Percentiles rank a stretch among this genome's conserved stretches.
phyloP scores from a whole-genome alignment of 1,284 basidiomycete species.

The Naganishia sp. region DNA sequence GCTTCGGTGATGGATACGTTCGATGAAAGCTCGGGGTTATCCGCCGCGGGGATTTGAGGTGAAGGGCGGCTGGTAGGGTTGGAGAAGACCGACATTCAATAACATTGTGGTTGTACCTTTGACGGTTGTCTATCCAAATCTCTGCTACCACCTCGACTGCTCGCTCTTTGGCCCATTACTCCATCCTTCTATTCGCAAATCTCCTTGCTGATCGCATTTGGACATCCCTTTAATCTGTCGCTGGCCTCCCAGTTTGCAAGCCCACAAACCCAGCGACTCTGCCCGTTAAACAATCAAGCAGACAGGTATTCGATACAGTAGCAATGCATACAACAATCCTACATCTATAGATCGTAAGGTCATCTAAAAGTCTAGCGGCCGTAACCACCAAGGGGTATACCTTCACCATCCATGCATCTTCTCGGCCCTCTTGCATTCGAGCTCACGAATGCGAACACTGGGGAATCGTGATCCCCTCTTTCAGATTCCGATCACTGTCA shows the following conservation, averaged over 20 bases:
- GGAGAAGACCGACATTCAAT: constrained; percentile 34
- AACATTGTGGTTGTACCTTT: too few species aligned
- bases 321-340: background rate
- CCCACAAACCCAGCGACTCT: too few species aligned
- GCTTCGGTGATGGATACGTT: constrained; percentile 15
- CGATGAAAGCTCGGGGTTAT: constrained; percentile 16
- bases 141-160: background rate
- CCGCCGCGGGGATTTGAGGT: constrained; percentile 20
- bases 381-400: too few species aligned
- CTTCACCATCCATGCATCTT: too few species aligned
- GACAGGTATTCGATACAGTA: background rate
- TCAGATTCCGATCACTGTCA: constrained; percentile 58
- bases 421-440: too few species aligned
- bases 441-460: constrained; percentile 46
- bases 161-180: too few species aligned
- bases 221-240: too few species aligned
- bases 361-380: too few species aligned
- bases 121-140: background rate
- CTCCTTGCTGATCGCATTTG: too few species aligned
- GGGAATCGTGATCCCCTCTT: constrained; percentile 55
- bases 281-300: too few species aligned
- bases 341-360: background rate
- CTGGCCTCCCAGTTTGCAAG: too few species aligned
- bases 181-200: too few species aligned
- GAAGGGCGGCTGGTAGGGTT: constrained; percentile 28